These are phyloP conservation scores for Xylariaceae sp. DNA, from an alignment of 2,329 filamentous ascomycete species.

Conservation along the genomic window DNA sequence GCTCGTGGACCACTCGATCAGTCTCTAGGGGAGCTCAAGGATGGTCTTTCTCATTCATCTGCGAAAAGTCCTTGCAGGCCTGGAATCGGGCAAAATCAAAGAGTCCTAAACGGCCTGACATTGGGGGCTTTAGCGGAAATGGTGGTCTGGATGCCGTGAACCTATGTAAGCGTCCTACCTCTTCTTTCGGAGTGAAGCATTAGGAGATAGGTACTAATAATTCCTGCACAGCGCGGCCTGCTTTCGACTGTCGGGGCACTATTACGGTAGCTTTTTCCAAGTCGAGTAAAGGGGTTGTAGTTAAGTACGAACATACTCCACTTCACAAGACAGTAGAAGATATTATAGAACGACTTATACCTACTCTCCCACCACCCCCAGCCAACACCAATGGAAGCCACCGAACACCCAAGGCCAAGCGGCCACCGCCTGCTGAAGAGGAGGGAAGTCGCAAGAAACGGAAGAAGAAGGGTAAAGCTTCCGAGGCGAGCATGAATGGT, in stretches of 20 bases:
- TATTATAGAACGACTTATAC: slow-evolving; percentile 42
- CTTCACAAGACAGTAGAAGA: slow-evolving; percentile 53
- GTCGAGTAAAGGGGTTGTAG: slow-evolving; percentile 40
- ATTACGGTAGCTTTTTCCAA: slow-evolving; percentile 47
- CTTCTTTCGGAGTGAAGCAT: background rate
- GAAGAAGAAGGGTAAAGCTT: slow-evolving; percentile 4
- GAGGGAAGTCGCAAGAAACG: slow-evolving; percentile 19
- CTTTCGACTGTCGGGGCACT: slow-evolving; percentile 54
- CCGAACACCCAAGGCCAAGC: slow-evolving; percentile 25
- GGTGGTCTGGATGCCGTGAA: slow-evolving; percentile 41
- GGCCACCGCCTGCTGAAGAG: slow-evolving; percentile 24
- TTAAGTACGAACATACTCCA: slow-evolving; percentile 53
- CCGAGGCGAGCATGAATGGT: slow-evolving; percentile 13
- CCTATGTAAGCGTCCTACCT: slow-evolving; percentile 32
- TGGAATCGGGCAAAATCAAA: slow-evolving; percentile 47
- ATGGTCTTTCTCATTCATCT: slow-evolving; percentile 51
- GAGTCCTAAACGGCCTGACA: slow-evolving; percentile 32
- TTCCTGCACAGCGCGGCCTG: slow-evolving; percentile 43
- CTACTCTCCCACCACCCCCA: slow-evolving; percentile 31
- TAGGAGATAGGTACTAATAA: slow-evolving; percentile 7
- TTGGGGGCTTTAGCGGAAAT: slow-evolving; percentile 46
- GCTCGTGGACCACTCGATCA: slow-evolving; percentile 43
- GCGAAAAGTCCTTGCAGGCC: slow-evolving; percentile 46
- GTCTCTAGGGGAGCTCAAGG: slow-evolving; percentile 42
- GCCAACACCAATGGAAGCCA: slow-evolving; percentile 18